These are phyloP conservation scores for Pythium inflatum DNA, from an alignment of 352 stramenopile genomes.

Conservation along the genomic window DNA sequence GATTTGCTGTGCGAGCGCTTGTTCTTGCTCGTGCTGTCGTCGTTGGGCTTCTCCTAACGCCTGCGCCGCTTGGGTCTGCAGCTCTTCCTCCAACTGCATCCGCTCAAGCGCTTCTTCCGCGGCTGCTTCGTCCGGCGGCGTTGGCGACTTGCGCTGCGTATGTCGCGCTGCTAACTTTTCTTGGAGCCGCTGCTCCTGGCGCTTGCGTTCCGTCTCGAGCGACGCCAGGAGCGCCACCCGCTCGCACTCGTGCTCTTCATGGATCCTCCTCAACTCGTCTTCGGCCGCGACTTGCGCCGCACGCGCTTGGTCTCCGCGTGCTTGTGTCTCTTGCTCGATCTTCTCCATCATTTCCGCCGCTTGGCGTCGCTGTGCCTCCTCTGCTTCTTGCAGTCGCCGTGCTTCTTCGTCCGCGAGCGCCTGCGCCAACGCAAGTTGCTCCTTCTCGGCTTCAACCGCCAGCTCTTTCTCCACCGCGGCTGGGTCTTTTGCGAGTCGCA, in stretches of 20 bases:
- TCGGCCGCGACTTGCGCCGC: constrained; percentile 35
- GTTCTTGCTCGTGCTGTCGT: constrained; percentile 26
- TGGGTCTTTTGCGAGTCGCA: constrained; percentile 3
- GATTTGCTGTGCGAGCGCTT: constrained; percentile 19
- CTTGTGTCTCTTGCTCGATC: constrained; percentile 10
- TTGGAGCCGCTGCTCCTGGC: constrained; percentile 67
- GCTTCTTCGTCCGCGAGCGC: constrained; percentile 16
- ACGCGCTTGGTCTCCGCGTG: background rate
- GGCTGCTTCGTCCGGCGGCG: background rate
- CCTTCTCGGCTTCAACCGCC: constrained; percentile 2
- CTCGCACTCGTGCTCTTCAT: constrained; percentile 66
- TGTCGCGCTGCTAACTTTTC: constrained; percentile 28
- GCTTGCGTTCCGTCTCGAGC: constrained; percentile 55
- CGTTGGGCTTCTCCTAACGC: constrained; percentile 28
- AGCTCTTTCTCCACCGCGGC: constrained; percentile 12
- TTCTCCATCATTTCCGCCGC: constrained; percentile 36
- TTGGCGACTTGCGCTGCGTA: constrained; percentile 18
- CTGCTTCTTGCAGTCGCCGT: constrained; percentile 13
- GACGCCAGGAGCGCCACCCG: constrained; percentile 46
- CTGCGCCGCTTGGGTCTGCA: constrained; percentile 16
- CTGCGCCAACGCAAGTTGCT: constrained; percentile 2
- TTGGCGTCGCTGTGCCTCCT: constrained; percentile 41
- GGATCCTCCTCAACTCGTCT: constrained; percentile 55
- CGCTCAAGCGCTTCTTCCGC: constrained; percentile 18
- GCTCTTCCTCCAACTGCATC: constrained; percentile 20